Base-by-base conservation (phyloP, 257 asterid genomes). In the Nicotiana obtusifolia region DNA sequence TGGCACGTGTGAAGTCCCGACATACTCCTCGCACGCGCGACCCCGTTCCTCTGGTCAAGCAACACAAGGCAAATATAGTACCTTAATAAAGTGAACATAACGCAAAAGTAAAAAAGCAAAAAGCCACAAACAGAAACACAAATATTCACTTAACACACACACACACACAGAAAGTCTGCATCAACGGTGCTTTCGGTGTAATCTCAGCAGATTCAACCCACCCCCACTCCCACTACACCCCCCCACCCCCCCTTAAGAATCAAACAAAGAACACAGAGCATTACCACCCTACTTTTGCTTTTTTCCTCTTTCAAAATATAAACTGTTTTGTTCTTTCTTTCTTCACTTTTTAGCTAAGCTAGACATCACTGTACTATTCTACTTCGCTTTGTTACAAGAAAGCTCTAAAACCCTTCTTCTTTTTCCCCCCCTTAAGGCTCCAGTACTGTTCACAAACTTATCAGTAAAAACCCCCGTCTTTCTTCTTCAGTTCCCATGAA, bases 381-480 rank as follows among this genome's bases (percentile, higher is more conserved):
- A 14, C 62, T 15, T 47, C 61, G 15, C 62, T 73, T 47, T 73
- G 41, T 20, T 73, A 22, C 62, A 73, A 82, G 20, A 85, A 85
- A 85, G 87, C 81, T 73, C 30, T 79, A 81, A 82, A 77, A 76
- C 82, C 54, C 78, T 75, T 61, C 54, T 69, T 19, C 24, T 26
- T 76, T 44, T 80, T 33, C 10, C 57, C 2, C 57, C 24, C 9
- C 20, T 67, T 10, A 41, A 22, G 20, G 3, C 59, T 68, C 53
- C 71, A 35, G 9, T 6, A 49, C 69, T 64, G 59, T 26, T 49
- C 16, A 7, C 76, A 64, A 69, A 81, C 83, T 83, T 83, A 83
- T 81, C 86, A 85, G 82, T 83, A 80, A 65, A 37, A 14, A 78
- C 85, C 85, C 90, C 82, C 22, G 47, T 59, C 61, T 44, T 53